These are phyloP conservation scores for Centrapalus pauciflorus DNA, from an alignment of 129 eudicot species.

Conservation along the genomic window DNA sequence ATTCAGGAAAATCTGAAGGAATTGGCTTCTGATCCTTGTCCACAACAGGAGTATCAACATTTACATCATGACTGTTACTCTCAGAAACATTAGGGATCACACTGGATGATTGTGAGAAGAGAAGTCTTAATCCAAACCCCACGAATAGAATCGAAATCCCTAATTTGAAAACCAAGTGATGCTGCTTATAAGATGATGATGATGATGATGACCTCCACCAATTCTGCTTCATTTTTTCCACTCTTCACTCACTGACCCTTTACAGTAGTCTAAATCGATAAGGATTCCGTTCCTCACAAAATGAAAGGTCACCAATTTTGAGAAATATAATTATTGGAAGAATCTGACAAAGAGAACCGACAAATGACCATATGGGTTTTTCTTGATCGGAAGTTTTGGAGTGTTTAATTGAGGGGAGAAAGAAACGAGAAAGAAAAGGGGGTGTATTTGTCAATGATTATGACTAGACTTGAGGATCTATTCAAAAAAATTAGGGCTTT, in stretches of 20 bases:
- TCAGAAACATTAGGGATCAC: constrained; percentile 35
- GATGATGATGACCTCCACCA: constrained; percentile 41
- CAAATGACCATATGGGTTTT: constrained; percentile 26
- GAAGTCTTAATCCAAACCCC: constrained; percentile 57
- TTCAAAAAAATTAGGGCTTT: not conserved
- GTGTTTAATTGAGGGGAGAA: not conserved
- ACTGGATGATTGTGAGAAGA: constrained; percentile 40
- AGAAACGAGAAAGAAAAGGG: not conserved
- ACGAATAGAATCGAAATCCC: constrained; percentile 50
- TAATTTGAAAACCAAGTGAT: constrained; percentile 48
- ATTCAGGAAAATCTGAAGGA: constrained; percentile 11
- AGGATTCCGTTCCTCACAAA: not conserved
- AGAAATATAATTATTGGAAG: not conserved
- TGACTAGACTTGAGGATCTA: too few relatives aligned
- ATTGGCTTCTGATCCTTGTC: constrained; percentile 10
- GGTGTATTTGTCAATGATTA: not conserved
- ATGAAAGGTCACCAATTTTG: not conserved
- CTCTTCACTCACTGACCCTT: constrained; percentile 1
- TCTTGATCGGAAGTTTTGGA: constrained; percentile 5
- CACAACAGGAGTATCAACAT: constrained; percentile 28
- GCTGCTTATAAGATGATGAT: constrained; percentile 41
- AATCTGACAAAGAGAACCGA: constrained; percentile 28
- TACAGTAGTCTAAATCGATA: constrained; percentile 15
- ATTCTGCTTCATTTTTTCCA: constrained; percentile 34
- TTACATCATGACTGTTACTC: not conserved